Percentiles rank a stretch among this genome's conserved stretches.
phyloP scores from a whole-genome alignment of 2,329 filamentous ascomycete genomes.

The Ophiostoma sp. region DNA sequence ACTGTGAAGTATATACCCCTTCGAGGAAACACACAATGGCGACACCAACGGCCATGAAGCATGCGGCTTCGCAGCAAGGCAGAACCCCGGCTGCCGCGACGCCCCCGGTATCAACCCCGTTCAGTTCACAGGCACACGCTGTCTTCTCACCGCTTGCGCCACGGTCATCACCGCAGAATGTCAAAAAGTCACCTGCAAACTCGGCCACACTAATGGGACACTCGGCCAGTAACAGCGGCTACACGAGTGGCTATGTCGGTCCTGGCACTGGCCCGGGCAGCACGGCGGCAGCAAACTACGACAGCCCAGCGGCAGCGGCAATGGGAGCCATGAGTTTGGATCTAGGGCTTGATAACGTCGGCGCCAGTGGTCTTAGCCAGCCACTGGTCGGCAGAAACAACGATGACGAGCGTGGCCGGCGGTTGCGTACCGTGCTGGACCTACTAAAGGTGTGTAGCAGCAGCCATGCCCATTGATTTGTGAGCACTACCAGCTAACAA shows the following conservation, averaged over 20 bases:
- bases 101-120: constrained; percentile 62
- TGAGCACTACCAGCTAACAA: constrained; percentile 19
- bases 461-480: not conserved
- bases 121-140: constrained; percentile 52
- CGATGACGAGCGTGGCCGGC: constrained; percentile 49
- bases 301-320: constrained; percentile 60
- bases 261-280: constrained; percentile 23
- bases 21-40: constrained; percentile 37
- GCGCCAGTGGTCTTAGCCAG: constrained; percentile 40
- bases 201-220: constrained; percentile 46
- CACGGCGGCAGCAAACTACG: constrained; percentile 51
- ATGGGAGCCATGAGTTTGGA: constrained; percentile 54
- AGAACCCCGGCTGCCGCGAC: constrained; percentile 51
- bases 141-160: constrained; percentile 53
- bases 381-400: constrained; percentile 36
- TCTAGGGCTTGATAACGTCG: constrained; percentile 47
- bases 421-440: constrained; percentile 48
- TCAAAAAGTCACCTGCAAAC: constrained; percentile 59
- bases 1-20: not conserved
- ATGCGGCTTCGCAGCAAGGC: constrained; percentile 47
- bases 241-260: constrained; percentile 14
- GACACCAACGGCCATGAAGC: constrained; percentile 49
- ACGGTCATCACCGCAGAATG: constrained; percentile 58
- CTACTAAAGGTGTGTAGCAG: constrained; percentile 41
- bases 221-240: constrained; percentile 31